Conservation (phyloP, 108 stramenopile genomes). For the Skeletonema tropicum region DNA sequence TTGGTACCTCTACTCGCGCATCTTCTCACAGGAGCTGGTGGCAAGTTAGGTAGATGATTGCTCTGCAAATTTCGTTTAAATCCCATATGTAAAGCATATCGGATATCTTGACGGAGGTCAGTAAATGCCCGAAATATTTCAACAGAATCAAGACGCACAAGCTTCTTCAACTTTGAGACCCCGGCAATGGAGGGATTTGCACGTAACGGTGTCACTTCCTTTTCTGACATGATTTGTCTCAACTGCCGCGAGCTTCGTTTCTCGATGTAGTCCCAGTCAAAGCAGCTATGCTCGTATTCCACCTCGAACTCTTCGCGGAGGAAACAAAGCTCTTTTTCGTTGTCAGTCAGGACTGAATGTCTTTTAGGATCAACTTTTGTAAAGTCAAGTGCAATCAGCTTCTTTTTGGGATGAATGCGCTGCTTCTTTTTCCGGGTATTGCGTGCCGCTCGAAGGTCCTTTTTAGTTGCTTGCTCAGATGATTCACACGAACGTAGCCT, state of each 20-base stretch:
- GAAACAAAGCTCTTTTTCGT: not conserved
- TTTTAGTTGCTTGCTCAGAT: slow-evolving; percentile 12
- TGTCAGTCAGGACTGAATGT: not conserved
- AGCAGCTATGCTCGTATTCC: slow-evolving; percentile 27
- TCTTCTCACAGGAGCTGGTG: slow-evolving; percentile 18
- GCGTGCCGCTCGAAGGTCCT: slow-evolving; percentile 26
- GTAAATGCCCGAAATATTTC: slow-evolving; percentile 13
- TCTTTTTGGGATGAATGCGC: slow-evolving; percentile 3
- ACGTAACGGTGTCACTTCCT: slow-evolving; percentile 9
- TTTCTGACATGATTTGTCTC: slow-evolving; percentile 11
- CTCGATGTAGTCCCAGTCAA: slow-evolving; percentile 47
- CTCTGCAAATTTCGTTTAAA: slow-evolving; percentile 20
- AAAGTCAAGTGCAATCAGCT: not conserved
- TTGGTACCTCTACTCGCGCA: slow-evolving; percentile 11
- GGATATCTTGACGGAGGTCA: slow-evolving; percentile 25
- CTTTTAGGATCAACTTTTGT: slow-evolving; percentile 2
- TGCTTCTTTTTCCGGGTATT: slow-evolving; percentile 18
- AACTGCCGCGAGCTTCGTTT: slow-evolving; percentile 11
- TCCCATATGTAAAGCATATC: slow-evolving; percentile 23
- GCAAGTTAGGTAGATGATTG: slow-evolving; percentile 23
- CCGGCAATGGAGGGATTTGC: not conserved
- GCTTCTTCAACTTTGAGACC: slow-evolving; percentile 15
- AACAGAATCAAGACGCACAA: slow-evolving; percentile 22
- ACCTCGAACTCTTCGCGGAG: slow-evolving; percentile 37
- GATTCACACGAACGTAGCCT: slow-evolving; percentile 19